These are phyloP conservation scores for Neonectria magnoliae DNA, from an alignment of 2,329 filamentous ascomycete species.

Conservation along the genomic window DNA sequence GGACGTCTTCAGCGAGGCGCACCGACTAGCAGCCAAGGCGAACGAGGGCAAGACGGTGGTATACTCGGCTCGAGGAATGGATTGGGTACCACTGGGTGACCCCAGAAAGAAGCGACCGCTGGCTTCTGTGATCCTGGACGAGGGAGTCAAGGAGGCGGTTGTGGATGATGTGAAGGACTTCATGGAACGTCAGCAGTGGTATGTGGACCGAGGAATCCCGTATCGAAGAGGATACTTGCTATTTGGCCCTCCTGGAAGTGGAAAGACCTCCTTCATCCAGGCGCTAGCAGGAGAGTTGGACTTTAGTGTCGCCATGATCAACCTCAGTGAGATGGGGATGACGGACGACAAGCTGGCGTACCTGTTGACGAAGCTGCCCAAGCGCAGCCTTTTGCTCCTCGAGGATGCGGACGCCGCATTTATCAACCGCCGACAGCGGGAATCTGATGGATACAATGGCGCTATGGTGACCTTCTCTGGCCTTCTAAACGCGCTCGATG, in stretches of 20 bases:
- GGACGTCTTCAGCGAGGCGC: slow-evolving; percentile 87
- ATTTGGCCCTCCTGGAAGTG: slow-evolving; percentile 89
- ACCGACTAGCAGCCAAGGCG: slow-evolving; percentile 79
- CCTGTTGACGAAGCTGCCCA: slow-evolving; percentile 84
- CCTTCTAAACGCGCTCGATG: slow-evolving; percentile 85
- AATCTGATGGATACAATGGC: slow-evolving; percentile 84
- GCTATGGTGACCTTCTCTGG: slow-evolving; percentile 95
- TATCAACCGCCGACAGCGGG: slow-evolving; percentile 79
- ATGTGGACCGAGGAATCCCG: slow-evolving; percentile 92
- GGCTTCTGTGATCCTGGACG: slow-evolving; percentile 85
- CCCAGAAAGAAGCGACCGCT: slow-evolving; percentile 87
- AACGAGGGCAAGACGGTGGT: slow-evolving; percentile 94
- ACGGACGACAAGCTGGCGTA: slow-evolving; percentile 91
- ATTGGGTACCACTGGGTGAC: slow-evolving; percentile 87
- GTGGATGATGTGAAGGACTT: slow-evolving; percentile 87
- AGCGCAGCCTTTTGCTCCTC: slow-evolving; percentile 81
- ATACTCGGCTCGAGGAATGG: slow-evolving; percentile 84
- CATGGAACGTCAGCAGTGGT: slow-evolving; percentile 82
- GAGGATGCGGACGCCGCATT: slow-evolving; percentile 96
- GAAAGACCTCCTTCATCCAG: slow-evolving; percentile 96
- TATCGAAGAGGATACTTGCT: slow-evolving; percentile 90
- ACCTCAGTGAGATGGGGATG: slow-evolving; percentile 87
- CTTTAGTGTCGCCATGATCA: slow-evolving; percentile 92
- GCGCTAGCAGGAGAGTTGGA: slow-evolving; percentile 92
- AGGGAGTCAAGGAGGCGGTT: slow-evolving; percentile 84